phyloP scores from a whole-genome alignment of 139 green algal genomes.

The Limnomonas spitsbergensis region DNA sequence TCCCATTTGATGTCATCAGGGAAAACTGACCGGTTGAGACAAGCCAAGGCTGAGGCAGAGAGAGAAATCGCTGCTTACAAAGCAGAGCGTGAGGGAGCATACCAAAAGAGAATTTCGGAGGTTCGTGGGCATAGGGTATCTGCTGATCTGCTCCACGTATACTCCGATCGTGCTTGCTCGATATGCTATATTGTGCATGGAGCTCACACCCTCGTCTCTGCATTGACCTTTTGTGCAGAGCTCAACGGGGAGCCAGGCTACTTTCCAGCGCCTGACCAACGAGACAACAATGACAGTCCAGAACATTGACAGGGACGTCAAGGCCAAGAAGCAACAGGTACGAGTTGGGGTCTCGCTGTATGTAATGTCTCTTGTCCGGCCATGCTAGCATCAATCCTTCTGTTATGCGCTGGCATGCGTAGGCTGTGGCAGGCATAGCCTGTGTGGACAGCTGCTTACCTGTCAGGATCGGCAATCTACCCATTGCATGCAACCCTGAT shows the following conservation, averaged over 20 bases:
- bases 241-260: slow-evolving; percentile 39
- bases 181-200: not conserved
- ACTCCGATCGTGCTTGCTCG: too few relatives aligned
- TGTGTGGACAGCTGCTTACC: too few relatives aligned
- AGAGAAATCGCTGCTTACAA: slow-evolving; percentile 74
- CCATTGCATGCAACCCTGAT: too few relatives aligned
- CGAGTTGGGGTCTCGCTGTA: too few relatives aligned
- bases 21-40: slow-evolving; percentile 72
- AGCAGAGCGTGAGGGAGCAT: slow-evolving; percentile 69
- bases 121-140: slow-evolving; percentile 19
- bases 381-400: too few relatives aligned
- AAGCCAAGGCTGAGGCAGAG: slow-evolving; percentile 83
- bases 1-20: slow-evolving; percentile 42
- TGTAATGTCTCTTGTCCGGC: not conserved
- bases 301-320: slow-evolving; percentile 48
- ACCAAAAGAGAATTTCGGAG: slow-evolving; percentile 66
- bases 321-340: slow-evolving; percentile 54
- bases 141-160: too few relatives aligned
- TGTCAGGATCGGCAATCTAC: too few relatives aligned
- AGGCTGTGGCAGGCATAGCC: too few relatives aligned
- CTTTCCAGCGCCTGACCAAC: slow-evolving; percentile 42
- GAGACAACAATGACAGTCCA: slow-evolving; percentile 43
- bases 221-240: slow-evolving; percentile 32
- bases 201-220: not conserved
- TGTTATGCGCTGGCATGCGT: too few relatives aligned